phyloP scores from a whole-genome alignment of 2,329 filamentous ascomycete genomes.

The Botrytis deweyae region DNA sequence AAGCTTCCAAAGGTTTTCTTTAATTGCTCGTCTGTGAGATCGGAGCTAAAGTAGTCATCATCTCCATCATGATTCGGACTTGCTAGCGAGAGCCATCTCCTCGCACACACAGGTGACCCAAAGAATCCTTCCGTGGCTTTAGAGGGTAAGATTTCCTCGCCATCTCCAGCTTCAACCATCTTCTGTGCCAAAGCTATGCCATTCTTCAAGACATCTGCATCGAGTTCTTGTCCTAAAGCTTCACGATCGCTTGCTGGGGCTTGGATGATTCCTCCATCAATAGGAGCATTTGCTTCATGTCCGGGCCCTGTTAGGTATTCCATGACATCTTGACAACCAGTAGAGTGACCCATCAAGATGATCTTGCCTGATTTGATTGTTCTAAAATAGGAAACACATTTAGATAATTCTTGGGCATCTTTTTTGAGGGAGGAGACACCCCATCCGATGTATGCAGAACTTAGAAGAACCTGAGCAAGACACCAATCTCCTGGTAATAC shows the following conservation, averaged over 20 bases:
- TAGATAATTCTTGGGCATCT: constrained; percentile 50
- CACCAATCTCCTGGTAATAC: constrained; percentile 44
- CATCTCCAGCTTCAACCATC: constrained; percentile 45
- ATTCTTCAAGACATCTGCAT: constrained; percentile 39
- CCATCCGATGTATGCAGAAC: constrained; percentile 43
- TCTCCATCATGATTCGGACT: constrained; percentile 55
- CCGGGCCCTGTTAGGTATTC: constrained; percentile 53
- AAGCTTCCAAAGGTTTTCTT: constrained; percentile 56
- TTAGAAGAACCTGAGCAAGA: constrained; percentile 48
- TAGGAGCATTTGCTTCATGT: constrained; percentile 41
- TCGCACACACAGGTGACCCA: constrained; percentile 52
- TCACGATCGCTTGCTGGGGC: constrained; percentile 65
- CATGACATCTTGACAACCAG: constrained; percentile 67
- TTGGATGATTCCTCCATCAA: constrained; percentile 66
- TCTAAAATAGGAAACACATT: constrained; percentile 50
- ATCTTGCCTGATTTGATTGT: constrained; percentile 49
- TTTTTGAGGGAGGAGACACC: constrained; percentile 47
- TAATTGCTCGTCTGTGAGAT: constrained; percentile 54
- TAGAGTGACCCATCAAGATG: constrained; percentile 69
- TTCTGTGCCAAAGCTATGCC: constrained; percentile 43
- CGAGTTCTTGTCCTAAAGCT: constrained; percentile 45
- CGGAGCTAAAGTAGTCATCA: constrained; percentile 69
- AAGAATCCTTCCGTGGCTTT: constrained; percentile 35
- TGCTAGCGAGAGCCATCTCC: constrained; percentile 57
- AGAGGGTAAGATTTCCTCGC: constrained; percentile 46